Base-by-base conservation (phyloP, 2,329 filamentous ascomycete species). In the Penicillium sp. region DNA sequence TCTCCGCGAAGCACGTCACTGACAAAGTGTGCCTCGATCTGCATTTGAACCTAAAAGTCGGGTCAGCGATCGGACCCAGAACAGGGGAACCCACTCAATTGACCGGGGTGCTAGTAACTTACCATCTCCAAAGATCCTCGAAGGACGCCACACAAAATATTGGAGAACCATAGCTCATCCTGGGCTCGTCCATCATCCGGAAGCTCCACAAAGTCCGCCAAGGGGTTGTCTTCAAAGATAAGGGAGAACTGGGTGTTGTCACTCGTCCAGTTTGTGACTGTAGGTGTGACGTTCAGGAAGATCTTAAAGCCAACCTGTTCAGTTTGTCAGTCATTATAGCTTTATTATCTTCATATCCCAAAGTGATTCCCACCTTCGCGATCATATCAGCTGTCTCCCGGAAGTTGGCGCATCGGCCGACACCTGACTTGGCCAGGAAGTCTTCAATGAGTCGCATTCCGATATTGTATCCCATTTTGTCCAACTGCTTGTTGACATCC, bases 381-480 rank as follows among this genome's bases (percentile, higher is more conserved):
- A 99, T 94, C 85, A 95, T 93, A 74, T 99, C 94, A 39, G 94
- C 93, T 7, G 94, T 97, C 74, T 99, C 94, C 57, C 90, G 85
- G 71, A 99, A 97, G 78, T 94, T 97, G 66, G 85, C 82, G 76
- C 94, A 99, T 62, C 92, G 84, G 66, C 91, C 90, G 2, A 89
- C 91, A 66, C 91, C 93, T 5, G 92, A 94, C 75, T 97, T 97
- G 67, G 94, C 94, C 18, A 99, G 85, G 70, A 97, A 99, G 76
- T 99, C 94, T 68, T 99, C 94, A 66, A 99, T 97, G 63, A 99
- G 78, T 37, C 94, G 89, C 70, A 97, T 82, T 29, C 94, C 94
- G 62, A 99, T 99, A 70, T 97, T 97, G 79, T 97, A 97, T 53
- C 94, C 94, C 94, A 99, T 99, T 78, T 93, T 95, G 72, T 99